Evolutionary conservation across 2,329 filamentous ascomycete genomes (phyloP), one percentile per base, ranked within the genome.

Genomic region (Calonectria hawksworthii): DNA sequence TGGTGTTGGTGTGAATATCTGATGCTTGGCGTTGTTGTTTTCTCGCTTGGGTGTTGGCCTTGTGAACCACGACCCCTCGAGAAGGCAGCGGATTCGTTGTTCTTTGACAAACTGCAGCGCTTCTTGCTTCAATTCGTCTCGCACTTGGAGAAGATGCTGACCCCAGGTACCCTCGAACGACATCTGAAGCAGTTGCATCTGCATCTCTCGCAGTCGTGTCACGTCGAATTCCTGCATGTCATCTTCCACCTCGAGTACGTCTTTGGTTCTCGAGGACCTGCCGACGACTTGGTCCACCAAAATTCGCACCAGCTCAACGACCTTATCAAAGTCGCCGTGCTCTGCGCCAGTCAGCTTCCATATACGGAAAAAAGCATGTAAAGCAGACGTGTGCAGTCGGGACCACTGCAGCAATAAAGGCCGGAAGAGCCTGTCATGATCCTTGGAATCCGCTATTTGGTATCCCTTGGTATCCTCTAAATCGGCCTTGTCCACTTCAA

Each of bases 161-260:
- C 96, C 96, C 97, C 97, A 99, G 64, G 94, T 94, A 83, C 98
- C 95, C 83, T 99, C 96, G 82, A 99, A 99, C 0, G 95, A 95
- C 77, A 97, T 88, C 83, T 98, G 95, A 6, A 99, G 88, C 14
- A 98, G 89, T 79, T 98, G 94, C 96, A 99, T 98, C 85, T 99
- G 97, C 70, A 98, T 88, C 82, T 96, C 93, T 67, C 97, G 92
- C 70, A 99, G 88, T 50, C 93, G 91, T 56, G 90, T 88, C 79
- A 96, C 94, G 78, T 98, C 96, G 82, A 95, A 96, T 79, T 96
- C 94, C 9, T 92, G 90, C 73, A 99, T 89, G 75, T 98, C 96
- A 78, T 98, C 96, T 85, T 99, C 96, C 0, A 98, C 92, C 79
- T 98, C 95, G 61, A 93, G 88, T 26, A 99, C 91, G 77, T 98